Evolutionary conservation across 176 grass and related monocot genomes (phyloP).

Genomic region (Microstegium vimineum): DNA sequence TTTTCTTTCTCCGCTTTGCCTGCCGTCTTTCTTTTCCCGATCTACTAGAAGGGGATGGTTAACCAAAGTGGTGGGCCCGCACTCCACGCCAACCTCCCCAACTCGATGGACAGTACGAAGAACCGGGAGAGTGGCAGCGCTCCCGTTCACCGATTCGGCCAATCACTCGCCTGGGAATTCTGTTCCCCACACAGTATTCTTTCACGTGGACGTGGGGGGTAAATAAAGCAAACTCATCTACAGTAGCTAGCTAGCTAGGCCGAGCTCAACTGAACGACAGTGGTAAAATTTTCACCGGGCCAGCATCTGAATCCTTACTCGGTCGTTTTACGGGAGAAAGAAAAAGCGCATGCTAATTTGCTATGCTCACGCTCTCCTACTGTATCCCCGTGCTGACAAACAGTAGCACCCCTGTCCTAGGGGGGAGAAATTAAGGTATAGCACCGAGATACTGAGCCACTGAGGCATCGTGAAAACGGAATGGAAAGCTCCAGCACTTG

Average conservation of each 20-base stretch:
- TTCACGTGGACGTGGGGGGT: background rate
- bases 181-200: background rate
- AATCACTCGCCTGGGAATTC: constrained; percentile 9
- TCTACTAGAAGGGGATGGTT: constrained; percentile 12
- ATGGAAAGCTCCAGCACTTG: constrained; percentile 7
- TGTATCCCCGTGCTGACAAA: background rate
- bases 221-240: background rate
- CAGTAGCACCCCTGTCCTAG: background rate
- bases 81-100: constrained; percentile 14
- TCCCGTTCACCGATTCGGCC: constrained; percentile 17
- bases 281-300: background rate
- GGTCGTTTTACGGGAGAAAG: too few relatives aligned
- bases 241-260: too few relatives aligned
- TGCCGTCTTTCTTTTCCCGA: constrained; percentile 1
- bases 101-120: background rate
- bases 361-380: background rate
- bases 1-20: constrained; percentile 1
- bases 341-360: background rate
- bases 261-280: background rate
- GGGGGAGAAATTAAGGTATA: background rate
- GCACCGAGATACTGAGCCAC: background rate
- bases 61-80: constrained; percentile 6
- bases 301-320: background rate
- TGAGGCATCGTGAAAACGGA: background rate
- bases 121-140: background rate